Evolutionary conservation across 345 rosid species (phyloP).

Genomic region (Hypericum androsaemum): DNA sequence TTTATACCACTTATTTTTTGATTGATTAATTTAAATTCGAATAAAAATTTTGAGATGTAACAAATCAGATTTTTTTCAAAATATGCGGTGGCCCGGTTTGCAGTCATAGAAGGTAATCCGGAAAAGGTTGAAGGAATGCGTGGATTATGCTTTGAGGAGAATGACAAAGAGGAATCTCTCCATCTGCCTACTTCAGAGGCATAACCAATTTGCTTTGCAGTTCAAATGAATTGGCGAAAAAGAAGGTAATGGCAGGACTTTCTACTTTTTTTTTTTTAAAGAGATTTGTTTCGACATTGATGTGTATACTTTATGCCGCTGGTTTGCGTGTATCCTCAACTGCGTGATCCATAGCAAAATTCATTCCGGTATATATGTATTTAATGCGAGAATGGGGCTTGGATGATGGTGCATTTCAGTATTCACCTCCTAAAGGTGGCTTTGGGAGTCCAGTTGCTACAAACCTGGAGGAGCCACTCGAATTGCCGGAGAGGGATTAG

Average conservation of each 20-base stretch:
- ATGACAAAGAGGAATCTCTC: conserved; percentile 47
- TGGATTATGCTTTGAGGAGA: conserved; percentile 48
- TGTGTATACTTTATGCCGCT: too few species aligned
- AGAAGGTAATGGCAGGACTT: conserved; percentile 48
- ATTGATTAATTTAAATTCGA: too few species aligned
- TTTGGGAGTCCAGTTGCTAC: conserved; percentile 81
- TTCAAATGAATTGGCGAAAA: conserved; percentile 44
- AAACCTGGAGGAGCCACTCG: conserved; percentile 19
- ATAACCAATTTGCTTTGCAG: conserved; percentile 54
- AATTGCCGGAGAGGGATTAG: conserved; percentile 45
- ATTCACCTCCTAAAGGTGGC: conserved; percentile 35
- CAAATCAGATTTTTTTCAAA: too few species aligned
- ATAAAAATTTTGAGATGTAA: too few species aligned
- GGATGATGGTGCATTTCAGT: conserved; percentile 37
- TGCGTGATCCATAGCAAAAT: too few species aligned
- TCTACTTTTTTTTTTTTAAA: neutral
- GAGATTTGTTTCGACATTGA: neutral
- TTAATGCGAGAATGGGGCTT: conserved; percentile 52
- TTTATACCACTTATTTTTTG: too few species aligned
- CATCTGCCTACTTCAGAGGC: conserved; percentile 59
- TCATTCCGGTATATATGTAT: neutral
- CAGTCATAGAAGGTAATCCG: too few species aligned
- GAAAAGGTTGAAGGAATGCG: conserved; percentile 45
- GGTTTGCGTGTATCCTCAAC: too few species aligned
- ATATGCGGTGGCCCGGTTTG: too few species aligned